Evolutionary conservation across 768 basidiomycete species (phyloP).

Genomic region (Boletus sp.): DNA sequence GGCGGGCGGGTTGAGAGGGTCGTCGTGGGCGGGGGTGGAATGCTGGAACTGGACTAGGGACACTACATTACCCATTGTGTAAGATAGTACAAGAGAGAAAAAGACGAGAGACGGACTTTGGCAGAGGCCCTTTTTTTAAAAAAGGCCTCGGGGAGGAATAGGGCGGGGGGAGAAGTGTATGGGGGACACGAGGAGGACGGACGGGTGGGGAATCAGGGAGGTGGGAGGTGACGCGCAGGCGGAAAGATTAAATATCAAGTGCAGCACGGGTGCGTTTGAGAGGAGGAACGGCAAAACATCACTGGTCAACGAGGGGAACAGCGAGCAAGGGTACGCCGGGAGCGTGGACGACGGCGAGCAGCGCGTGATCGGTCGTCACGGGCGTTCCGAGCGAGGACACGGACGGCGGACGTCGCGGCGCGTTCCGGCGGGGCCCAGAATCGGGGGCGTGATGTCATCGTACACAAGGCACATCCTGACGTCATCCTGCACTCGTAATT

Average conservation of each 20-base stretch:
- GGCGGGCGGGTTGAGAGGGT: constrained; percentile 6
- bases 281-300: constrained; percentile 6
- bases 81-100: constrained; percentile 6
- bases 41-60: constrained; percentile 30
- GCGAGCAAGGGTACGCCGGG: constrained; percentile 12
- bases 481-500: constrained; percentile 11
- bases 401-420: constrained; percentile 23
- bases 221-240: constrained; percentile 21
- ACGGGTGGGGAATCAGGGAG: constrained; percentile 19
- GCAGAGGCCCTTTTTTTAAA: constrained; percentile 13
- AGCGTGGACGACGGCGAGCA: constrained; percentile 23
- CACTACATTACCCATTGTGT: constrained; percentile 32
- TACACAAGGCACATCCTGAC: constrained; percentile 25
- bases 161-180: constrained; percentile 27
- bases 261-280: constrained; percentile 17
- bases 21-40: constrained; percentile 15
- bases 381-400: constrained; percentile 10
- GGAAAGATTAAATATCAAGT: constrained; percentile 7
- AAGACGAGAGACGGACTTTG: constrained; percentile 22
- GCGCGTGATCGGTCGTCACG: constrained; percentile 20
- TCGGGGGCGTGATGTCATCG: constrained; percentile 29
- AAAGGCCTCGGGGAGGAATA: constrained; percentile 21
- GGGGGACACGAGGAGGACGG: constrained; percentile 29
- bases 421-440: constrained; percentile 29
- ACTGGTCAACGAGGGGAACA: constrained; percentile 9